Conservation (phyloP, 2,329 filamentous ascomycete species). For the Trichoderma oligosporum region DNA sequence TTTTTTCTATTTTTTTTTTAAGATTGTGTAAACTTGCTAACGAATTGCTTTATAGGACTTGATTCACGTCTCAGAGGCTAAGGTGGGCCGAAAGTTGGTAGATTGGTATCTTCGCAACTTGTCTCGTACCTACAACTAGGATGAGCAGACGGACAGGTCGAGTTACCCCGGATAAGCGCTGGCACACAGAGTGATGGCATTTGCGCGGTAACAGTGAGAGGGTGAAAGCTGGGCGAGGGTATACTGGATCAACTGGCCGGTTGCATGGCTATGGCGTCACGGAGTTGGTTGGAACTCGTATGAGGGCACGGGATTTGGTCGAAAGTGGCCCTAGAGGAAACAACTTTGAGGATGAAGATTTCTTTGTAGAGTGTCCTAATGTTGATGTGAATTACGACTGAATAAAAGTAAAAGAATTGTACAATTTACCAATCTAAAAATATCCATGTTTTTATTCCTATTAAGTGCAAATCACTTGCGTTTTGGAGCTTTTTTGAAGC, state of each 20-base stretch:
- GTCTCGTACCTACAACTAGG: conserved; percentile 76
- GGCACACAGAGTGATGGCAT: not conserved
- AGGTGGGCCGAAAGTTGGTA: conserved; percentile 93
- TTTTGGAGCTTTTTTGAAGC: too few relatives aligned
- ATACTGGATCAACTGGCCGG: conserved; percentile 33
- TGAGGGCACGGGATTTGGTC: conserved; percentile 18
- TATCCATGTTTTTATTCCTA: too few relatives aligned
- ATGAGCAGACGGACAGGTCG: conserved; percentile 25
- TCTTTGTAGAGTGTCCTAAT: conserved; percentile 20
- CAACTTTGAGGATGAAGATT: conserved; percentile 8
- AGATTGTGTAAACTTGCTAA: conserved; percentile 29
- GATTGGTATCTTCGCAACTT: conserved; percentile 99
- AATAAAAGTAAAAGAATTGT: conserved; percentile 12
- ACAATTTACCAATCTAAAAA: too few relatives aligned
- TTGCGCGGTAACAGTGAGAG: conserved; percentile 18
- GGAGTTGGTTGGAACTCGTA: conserved; percentile 36
- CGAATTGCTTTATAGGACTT: conserved; percentile 59
- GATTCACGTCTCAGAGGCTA: conserved; percentile 98
- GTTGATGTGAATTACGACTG: conserved; percentile 14
- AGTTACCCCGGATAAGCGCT: conserved; percentile 22
- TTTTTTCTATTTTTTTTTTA: not conserved
- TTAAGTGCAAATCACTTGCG: too few relatives aligned
- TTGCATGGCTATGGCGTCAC: conserved; percentile 42
- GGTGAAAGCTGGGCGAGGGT: conserved; percentile 26
- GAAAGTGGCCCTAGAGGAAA: conserved; percentile 15